A percentile compares a stretch with the other conserved stretches of the same genome.
These are phyloP conservation scores for Paramecium primaurelia DNA, from an alignment of 73 alveolate genomes.

Conservation along the genomic window DNA sequence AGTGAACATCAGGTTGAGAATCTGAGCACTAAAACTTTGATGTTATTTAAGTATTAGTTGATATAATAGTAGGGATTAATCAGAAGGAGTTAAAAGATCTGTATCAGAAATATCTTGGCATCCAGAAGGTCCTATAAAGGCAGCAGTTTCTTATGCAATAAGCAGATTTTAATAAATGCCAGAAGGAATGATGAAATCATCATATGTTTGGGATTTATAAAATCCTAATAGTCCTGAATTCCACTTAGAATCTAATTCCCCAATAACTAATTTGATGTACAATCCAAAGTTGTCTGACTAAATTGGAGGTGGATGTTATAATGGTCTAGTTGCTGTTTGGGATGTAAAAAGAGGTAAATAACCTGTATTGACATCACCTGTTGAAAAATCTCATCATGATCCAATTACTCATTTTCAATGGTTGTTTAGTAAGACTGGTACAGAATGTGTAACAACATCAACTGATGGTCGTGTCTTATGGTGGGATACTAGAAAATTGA, in stretches of 20 bases:
- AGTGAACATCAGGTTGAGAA: slow-evolving; percentile 91
- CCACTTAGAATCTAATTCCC: slow-evolving; percentile 80
- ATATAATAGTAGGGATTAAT: slow-evolving; percentile 24
- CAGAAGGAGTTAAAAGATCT: slow-evolving; percentile 77
- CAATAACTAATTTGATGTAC: slow-evolving; percentile 87
- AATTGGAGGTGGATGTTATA: slow-evolving; percentile 94
- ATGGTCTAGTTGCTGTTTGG: slow-evolving; percentile 92
- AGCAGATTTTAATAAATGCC: slow-evolving; percentile 87
- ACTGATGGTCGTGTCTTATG: slow-evolving; percentile 92
- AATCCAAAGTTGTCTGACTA: slow-evolving; percentile 88
- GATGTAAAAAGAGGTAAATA: slow-evolving; percentile 84
- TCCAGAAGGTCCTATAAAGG: slow-evolving; percentile 86
- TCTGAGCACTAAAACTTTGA: slow-evolving; percentile 91
- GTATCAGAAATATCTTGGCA: slow-evolving; percentile 95
- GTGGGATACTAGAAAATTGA: slow-evolving; percentile 94
- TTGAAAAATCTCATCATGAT: slow-evolving; percentile 94
- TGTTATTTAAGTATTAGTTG: slow-evolving; percentile 95
- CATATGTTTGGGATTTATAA: slow-evolving; percentile 86
- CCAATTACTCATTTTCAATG: slow-evolving; percentile 94
- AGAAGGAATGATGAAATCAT: slow-evolving; percentile 73
- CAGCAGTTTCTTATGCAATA: slow-evolving; percentile 87
- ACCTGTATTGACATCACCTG: slow-evolving; percentile 83
- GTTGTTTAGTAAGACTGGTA: slow-evolving; percentile 87
- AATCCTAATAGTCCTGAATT: slow-evolving; percentile 94
- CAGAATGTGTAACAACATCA: slow-evolving; percentile 90